Percentiles rank a stretch among this genome's conserved stretches.
These are phyloP conservation scores for Pythium chondricola DNA, from an alignment of 352 stramenopile genomes.

Conservation along the genomic window DNA sequence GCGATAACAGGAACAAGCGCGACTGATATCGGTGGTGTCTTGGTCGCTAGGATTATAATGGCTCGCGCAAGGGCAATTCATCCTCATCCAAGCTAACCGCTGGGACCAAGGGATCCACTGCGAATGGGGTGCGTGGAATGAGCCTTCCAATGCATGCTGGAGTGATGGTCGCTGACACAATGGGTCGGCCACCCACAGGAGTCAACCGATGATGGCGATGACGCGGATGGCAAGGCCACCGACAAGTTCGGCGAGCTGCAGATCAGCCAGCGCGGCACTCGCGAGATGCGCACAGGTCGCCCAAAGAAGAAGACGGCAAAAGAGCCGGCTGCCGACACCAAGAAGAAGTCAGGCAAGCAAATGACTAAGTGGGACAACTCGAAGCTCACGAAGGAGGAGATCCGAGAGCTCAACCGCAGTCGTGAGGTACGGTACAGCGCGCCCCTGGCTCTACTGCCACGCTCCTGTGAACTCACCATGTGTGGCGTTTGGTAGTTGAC, in stretches of 20 bases:
- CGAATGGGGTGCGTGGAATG: slow-evolving; percentile 17
- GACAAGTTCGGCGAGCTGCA: slow-evolving; percentile 56
- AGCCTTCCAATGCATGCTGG: too few species aligned
- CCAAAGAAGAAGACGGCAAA: slow-evolving; percentile 55
- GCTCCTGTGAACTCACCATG: too few species aligned
- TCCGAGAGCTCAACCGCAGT: slow-evolving; percentile 63
- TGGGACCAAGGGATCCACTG: slow-evolving; percentile 25
- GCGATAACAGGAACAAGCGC: too few species aligned
- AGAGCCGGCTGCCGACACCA: slow-evolving; percentile 29
- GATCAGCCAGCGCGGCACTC: slow-evolving; percentile 34
- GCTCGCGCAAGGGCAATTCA: slow-evolving; percentile 59
- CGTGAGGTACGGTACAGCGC: slow-evolving; percentile 58
- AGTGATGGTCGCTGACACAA: too few species aligned
- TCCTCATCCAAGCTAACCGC: slow-evolving; percentile 35
- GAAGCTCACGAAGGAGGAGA: slow-evolving; percentile 83
- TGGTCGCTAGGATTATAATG: slow-evolving; percentile 44
- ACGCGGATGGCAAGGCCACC: slow-evolving; percentile 43
- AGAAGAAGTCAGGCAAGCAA: slow-evolving; percentile 67
- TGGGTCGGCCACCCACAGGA: too few species aligned
- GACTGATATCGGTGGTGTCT: too few species aligned
- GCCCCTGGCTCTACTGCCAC: too few species aligned
- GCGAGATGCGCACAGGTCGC: slow-evolving; percentile 61
- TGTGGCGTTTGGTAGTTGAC: too few species aligned
- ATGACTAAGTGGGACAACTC: slow-evolving; percentile 85
- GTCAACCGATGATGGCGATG: slow-evolving; percentile 60